Evolutionary conservation across 495 filamentous ascomycete species (phyloP), one percentile per base, ranked within the genome.

Genomic region (Sporormia fimetaria): DNA sequence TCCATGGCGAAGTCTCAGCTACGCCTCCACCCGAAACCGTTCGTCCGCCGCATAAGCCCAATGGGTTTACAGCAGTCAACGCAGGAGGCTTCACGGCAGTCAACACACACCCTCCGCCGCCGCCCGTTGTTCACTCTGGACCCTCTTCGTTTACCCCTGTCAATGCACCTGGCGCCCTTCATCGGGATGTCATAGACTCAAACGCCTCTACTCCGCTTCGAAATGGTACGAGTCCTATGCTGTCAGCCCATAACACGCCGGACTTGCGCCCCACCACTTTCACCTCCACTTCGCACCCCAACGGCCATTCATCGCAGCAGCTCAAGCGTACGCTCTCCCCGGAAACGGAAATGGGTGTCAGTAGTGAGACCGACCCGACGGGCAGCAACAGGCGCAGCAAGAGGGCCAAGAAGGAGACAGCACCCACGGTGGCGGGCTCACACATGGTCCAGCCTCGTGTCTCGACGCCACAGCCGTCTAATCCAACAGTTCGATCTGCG

Each of bases 371-470:
- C 5, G 84, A 94, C 45, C 69, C 68, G 44, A 76, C 75, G 33
- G n/a, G n/a, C n/a, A 71, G 62, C 38, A 88, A 84, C 41, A 72
- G 92, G 42, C 76, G 88, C 37, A 95, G 87, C 59, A 96, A 98
- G 64, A 74, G 90, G 24, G 64, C 93, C 6, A 92, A 88, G 63
- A 94, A 94, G 74, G 87, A 90, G 71, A 73, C 75, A 27, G 78
- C 80, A 37, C 88, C 88, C 12, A 94, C 83, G 26, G 82, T 96
- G 42, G 86, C 85, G 46, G 90, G 92, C 21, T 94, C 87, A 25
- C 86, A 95, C 64, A 98, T 96, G 90, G 88, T 81, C 41, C 69
- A 94, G 43, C 83, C 93, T 52, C 81, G 87, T 30, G 84, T 86
- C 26, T 76, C 81, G 7, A 79, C 71, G 14, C 81, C 84, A 4